Evolutionary conservation across 768 basidiomycete genomes (phyloP).

Genomic region (Phlegmacium glaucopus): DNA sequence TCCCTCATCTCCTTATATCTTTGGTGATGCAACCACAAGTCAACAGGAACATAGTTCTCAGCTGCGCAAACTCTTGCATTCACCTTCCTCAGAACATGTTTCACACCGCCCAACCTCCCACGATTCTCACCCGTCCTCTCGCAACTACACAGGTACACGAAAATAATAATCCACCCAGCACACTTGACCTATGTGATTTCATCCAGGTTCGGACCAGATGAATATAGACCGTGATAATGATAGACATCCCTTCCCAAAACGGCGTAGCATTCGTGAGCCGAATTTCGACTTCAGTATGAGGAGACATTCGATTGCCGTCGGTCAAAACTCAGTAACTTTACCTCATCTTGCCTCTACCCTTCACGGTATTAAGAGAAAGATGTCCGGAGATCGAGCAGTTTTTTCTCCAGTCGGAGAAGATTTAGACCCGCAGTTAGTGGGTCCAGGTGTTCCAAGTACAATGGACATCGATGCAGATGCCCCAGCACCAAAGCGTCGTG

Average conservation of each 20-base stretch:
- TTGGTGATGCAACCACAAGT: constrained; percentile 58
- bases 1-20: constrained; percentile 65
- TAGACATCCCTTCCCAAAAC: constrained; percentile 26
- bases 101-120: constrained; percentile 25
- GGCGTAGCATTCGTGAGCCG: constrained; percentile 32
- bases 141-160: constrained; percentile 23
- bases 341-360: constrained; percentile 32
- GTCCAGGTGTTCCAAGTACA: constrained; percentile 61
- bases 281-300: constrained; percentile 70
- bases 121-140: constrained; percentile 24
- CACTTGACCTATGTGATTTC: no score
- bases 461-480: constrained; percentile 58
- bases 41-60: constrained; percentile 37
- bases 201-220: constrained; percentile 31
- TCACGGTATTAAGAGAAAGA: constrained; percentile 80
- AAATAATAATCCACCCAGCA: no score
- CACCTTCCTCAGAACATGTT: constrained; percentile 48
- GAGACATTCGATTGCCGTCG: constrained; percentile 67
- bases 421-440: constrained; percentile 62
- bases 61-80: constrained; percentile 57
- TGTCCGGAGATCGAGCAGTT: constrained; percentile 62
- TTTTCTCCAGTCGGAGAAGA: constrained; percentile 58
- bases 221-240: constrained; percentile 31
- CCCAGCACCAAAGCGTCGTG: constrained; percentile 78
- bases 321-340: constrained; percentile 43